Conservation (phyloP, 345 rosid genomes). For the Angophora floribunda region DNA sequence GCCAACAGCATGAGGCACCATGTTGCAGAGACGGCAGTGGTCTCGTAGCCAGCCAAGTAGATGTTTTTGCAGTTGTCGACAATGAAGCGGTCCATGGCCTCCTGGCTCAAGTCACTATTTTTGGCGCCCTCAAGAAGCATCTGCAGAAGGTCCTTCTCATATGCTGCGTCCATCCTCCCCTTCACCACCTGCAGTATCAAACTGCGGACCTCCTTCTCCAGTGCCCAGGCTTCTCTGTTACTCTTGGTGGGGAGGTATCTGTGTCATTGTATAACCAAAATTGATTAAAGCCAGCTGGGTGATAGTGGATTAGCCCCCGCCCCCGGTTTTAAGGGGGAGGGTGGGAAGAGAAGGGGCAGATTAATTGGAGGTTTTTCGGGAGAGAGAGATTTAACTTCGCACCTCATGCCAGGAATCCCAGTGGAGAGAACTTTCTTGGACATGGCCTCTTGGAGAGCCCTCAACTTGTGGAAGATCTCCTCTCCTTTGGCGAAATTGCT, state of each 20-base stretch:
- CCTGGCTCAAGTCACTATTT: neutral
- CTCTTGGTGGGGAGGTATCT: conserved; percentile 20
- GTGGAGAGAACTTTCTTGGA: conserved; percentile 12
- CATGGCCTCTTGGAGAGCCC: conserved; percentile 25
- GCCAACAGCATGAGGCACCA: conserved; percentile 45
- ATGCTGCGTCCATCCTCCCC: conserved; percentile 1
- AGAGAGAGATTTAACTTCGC: neutral
- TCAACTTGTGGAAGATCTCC: conserved; percentile 23
- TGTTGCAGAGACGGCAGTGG: conserved; percentile 27
- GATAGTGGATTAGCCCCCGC: neutral
- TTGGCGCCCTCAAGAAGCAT: conserved; percentile 24
- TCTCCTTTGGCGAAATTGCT: conserved; percentile 24
- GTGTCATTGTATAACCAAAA: neutral
- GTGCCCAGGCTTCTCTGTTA: conserved; percentile 22
- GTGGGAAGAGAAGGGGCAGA: neutral
- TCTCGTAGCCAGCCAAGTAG: conserved; percentile 38
- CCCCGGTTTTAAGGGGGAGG: neutral
- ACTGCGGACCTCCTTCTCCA: conserved; percentile 21
- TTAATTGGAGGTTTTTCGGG: neutral
- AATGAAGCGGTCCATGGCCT: conserved; percentile 12
- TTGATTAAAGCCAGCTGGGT: neutral
- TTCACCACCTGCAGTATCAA: conserved; percentile 18
- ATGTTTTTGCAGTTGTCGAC: conserved; percentile 51
- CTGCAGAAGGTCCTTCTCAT: conserved; percentile 23
- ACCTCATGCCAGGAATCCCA: conserved; percentile 36